These are phyloP conservation scores for Chrysanthemum lavandulifolium DNA, from an alignment of 129 eudicot species.

Conservation along the genomic window DNA sequence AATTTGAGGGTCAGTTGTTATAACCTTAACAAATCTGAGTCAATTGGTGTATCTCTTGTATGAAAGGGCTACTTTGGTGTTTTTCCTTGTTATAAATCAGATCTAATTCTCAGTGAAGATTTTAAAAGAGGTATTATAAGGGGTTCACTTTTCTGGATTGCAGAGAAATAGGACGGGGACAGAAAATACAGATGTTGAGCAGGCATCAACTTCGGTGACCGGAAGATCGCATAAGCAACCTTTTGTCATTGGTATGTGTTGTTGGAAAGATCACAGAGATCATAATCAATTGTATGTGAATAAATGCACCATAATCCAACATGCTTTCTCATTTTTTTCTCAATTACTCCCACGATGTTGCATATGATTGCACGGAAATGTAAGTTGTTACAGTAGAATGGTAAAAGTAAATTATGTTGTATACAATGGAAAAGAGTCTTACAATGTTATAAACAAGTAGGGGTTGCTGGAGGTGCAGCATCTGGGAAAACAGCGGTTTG, in stretches of 20 bases:
- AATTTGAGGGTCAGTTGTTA: too few relatives aligned
- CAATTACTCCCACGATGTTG: too few relatives aligned
- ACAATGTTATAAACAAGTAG: slow-evolving; percentile 31
- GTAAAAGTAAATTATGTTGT: too few relatives aligned
- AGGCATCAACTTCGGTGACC: slow-evolving; percentile 44
- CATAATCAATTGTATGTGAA: background rate
- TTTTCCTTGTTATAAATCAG: slow-evolving; percentile 35
- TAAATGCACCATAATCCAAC: too few relatives aligned
- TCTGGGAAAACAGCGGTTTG: slow-evolving; percentile 91
- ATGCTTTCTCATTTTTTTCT: too few relatives aligned
- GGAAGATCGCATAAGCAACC: slow-evolving; percentile 69
- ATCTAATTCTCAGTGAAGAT: slow-evolving; percentile 39
- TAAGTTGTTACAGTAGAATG: too few relatives aligned
- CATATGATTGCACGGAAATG: too few relatives aligned
- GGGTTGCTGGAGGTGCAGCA: slow-evolving; percentile 95
- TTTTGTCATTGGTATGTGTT: slow-evolving; percentile 69
- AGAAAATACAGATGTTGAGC: slow-evolving; percentile 48
- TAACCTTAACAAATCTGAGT: too few relatives aligned
- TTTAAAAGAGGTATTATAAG: slow-evolving; percentile 49
- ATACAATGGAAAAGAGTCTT: too few relatives aligned
- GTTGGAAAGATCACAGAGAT: slow-evolving; percentile 5
- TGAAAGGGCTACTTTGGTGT: too few relatives aligned
- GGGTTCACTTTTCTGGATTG: slow-evolving; percentile 88
- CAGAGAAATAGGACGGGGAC: slow-evolving; percentile 49
- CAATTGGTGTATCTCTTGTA: too few relatives aligned